A percentile compares a stretch with the other conserved stretches of the same genome.
phyloP scores from a whole-genome alignment of 2,329 filamentous ascomycete genomes.

The Coniochaeta sp. region DNA sequence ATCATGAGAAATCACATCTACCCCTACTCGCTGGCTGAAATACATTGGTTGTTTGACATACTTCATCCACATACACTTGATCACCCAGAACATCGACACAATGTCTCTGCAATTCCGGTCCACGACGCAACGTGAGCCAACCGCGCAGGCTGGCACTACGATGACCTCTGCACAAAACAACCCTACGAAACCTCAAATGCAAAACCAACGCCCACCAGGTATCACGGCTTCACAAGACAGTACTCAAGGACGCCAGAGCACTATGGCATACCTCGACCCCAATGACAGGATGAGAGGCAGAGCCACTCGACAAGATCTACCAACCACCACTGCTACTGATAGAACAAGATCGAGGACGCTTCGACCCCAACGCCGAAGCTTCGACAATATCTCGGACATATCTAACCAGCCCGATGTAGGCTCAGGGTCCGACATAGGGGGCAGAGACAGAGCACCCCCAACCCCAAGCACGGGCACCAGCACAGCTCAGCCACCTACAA shows the following conservation, averaged over 20 bases:
- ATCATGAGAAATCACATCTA: not conserved
- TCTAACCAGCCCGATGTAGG: not conserved
- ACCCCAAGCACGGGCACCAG: not conserved
- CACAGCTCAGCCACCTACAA: not conserved
- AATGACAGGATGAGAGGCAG: not conserved
- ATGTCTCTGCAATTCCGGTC: not conserved
- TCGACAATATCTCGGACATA: not conserved
- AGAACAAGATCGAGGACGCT: not conserved
- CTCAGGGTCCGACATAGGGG: not conserved
- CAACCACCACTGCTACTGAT: not conserved
- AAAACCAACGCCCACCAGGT: not conserved
- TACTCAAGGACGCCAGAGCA: not conserved
- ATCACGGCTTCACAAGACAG: not conserved
- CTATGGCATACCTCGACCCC: not conserved
- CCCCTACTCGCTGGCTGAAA: not conserved
- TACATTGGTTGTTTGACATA: not conserved
- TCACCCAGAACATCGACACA: not conserved
- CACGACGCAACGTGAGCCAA: constrained; percentile 1
- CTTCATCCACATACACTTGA: not conserved
- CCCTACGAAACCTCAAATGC: not conserved
- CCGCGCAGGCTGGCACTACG: not conserved
- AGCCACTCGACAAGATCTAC: not conserved
- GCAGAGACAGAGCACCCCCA: not conserved
- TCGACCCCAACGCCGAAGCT: not conserved
- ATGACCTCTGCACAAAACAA: not conserved